A percentile compares a stretch with the other conserved stretches of the same genome.
phyloP scores from a whole-genome alignment of 331 rosid genomes.

The Acacia concinna region DNA sequence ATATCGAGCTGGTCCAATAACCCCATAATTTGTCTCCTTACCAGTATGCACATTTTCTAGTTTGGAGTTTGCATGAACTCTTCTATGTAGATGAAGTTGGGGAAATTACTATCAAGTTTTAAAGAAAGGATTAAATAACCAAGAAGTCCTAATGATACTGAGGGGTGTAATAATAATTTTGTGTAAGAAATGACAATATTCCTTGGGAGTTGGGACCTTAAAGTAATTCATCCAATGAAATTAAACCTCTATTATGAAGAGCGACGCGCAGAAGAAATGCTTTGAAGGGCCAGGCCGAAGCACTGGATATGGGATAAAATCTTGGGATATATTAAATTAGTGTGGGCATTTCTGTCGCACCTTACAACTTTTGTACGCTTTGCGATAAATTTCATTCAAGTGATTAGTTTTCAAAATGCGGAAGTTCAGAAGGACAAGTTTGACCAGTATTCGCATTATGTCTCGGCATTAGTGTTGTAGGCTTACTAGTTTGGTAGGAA shows the following conservation, averaged over 20 bases:
- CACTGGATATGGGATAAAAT: constrained; percentile 21
- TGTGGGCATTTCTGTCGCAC: not conserved
- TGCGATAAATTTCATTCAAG: not conserved
- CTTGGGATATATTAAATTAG: not conserved
- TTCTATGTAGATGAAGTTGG: not conserved
- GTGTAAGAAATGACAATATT: too few relatives aligned
- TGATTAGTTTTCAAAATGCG: not conserved
- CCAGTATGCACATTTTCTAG: not conserved
- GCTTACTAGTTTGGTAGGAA: not conserved
- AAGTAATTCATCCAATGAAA: too few relatives aligned
- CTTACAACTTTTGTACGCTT: not conserved
- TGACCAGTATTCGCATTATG: not conserved
- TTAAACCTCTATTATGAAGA: not conserved
- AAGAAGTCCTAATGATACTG: too few relatives aligned
- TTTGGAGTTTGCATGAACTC: not conserved
- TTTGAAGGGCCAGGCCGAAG: not conserved
- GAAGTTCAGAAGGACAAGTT: too few relatives aligned
- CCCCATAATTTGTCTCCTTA: constrained; percentile 8
- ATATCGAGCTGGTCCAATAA: constrained; percentile 15
- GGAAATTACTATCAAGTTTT: too few relatives aligned
- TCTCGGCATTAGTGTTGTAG: not conserved
- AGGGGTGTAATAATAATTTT: too few relatives aligned
- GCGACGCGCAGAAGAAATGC: not conserved
- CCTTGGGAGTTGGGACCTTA: too few relatives aligned
- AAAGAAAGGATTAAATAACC: too few relatives aligned